phyloP scores from a whole-genome alignment of 2,329 filamentous ascomycete genomes.

The Phoma herbarum region DNA sequence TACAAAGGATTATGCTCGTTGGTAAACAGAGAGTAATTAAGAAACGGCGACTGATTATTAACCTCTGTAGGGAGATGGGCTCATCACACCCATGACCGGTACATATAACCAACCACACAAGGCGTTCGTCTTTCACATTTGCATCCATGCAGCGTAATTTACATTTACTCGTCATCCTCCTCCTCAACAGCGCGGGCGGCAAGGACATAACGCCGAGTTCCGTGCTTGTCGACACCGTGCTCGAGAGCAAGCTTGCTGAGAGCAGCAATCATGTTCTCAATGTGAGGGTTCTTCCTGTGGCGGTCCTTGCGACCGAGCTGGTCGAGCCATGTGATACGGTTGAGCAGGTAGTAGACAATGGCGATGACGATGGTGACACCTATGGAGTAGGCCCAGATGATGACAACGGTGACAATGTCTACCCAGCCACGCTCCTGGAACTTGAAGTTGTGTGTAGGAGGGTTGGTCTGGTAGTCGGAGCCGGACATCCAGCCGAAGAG shows the following conservation, averaged over 20 bases:
- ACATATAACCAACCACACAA: conserved; percentile 41
- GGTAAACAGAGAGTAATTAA: conserved; percentile 44
- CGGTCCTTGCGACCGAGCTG: conserved; percentile 71
- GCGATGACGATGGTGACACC: conserved; percentile 71
- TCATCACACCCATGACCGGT: conserved; percentile 34
- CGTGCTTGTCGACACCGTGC: conserved; percentile 63
- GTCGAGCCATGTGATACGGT: conserved; percentile 66
- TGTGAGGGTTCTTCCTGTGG: conserved; percentile 67
- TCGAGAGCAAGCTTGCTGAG: conserved; percentile 70
- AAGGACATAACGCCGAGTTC: conserved; percentile 56
- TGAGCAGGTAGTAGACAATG: conserved; percentile 70
- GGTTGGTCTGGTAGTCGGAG: conserved; percentile 53
- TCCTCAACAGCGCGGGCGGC: conserved; percentile 58
- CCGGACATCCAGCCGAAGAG: conserved; percentile 78
- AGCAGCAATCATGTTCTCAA: conserved; percentile 72
- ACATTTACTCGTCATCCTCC: conserved; percentile 57
- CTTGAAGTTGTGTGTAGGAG: conserved; percentile 51
- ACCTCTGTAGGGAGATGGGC: conserved; percentile 35
- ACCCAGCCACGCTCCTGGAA: conserved; percentile 61
- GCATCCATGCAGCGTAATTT: conserved; percentile 25
- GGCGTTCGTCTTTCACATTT: conserved; percentile 30
- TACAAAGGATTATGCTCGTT: conserved; percentile 41
- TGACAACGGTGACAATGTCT: conserved; percentile 71
- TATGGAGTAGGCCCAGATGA: conserved; percentile 73
- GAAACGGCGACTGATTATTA: conserved; percentile 41